Percentiles rank a stretch among this genome's conserved stretches.
Conservation (phyloP, 768 basidiomycete species). For the Amyloporia xantha region DNA sequence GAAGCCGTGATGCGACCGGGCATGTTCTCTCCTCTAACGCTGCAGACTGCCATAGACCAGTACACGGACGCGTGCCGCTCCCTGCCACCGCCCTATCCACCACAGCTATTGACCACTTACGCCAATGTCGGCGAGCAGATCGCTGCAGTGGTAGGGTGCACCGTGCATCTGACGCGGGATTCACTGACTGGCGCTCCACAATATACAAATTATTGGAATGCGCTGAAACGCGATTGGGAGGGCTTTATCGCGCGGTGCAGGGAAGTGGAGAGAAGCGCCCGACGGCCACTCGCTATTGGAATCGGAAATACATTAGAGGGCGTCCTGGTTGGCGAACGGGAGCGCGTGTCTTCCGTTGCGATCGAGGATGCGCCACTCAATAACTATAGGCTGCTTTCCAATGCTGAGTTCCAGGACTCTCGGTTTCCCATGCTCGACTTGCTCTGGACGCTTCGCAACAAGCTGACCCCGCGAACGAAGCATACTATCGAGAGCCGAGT, state of each 20-base stretch:
- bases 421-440: slow-evolving; percentile 54
- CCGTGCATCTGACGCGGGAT: slow-evolving; percentile 66
- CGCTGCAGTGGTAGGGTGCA: slow-evolving; percentile 80
- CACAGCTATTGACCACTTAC: slow-evolving; percentile 57
- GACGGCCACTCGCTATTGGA: slow-evolving; percentile 72
- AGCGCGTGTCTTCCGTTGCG: slow-evolving; percentile 61
- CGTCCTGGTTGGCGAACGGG: slow-evolving; percentile 67
- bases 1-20: slow-evolving; percentile 82
- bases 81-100: slow-evolving; percentile 48
- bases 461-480: slow-evolving; percentile 52
- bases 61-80: slow-evolving; percentile 72
- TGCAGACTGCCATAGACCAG: slow-evolving; percentile 75
- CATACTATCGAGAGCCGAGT: slow-evolving; percentile 52
- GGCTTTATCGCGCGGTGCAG: slow-evolving; percentile 89
- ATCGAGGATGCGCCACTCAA: slow-evolving; percentile 62
- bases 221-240: slow-evolving; percentile 90
- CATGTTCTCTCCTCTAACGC: slow-evolving; percentile 77
- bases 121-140: slow-evolving; percentile 67
- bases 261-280: slow-evolving; percentile 81
- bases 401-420: slow-evolving; percentile 38
- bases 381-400: slow-evolving; percentile 43
- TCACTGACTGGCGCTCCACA: slow-evolving; percentile 74
- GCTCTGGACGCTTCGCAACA: slow-evolving; percentile 55
- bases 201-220: slow-evolving; percentile 75
- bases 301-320: slow-evolving; percentile 32